Evolutionary conservation across 1,139 yeast genomes (phyloP), one percentile per base, ranked within the genome.

Genomic region (Lodderomyces beijingensis): DNA sequence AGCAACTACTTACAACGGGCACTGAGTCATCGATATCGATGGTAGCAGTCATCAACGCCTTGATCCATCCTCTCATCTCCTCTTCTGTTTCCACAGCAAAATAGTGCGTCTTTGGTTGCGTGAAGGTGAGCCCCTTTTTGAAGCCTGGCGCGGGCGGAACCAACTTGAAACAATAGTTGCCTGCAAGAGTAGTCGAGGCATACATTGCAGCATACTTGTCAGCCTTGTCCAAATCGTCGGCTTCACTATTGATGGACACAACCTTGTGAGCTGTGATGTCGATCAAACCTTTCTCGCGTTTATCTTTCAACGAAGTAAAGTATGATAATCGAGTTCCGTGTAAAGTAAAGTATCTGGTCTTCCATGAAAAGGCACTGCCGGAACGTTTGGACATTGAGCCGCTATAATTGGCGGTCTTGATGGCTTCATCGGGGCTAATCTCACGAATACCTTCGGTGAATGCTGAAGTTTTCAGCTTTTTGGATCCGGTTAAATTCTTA

Each of bases 141-240:
- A 91, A 85, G 0, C 99, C 99, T 0, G 98, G 98, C 1, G 95
- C 96, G 1, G 99, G 99, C 4, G 99, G 99, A 2, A 89, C 79
- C 11, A 91, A 57, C 56, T 91, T 91, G 65, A 91, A 91, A 51
- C 96, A 88, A 53, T 78, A 86, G 29, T 95, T 70, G 12, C 97
- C 97, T 34, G 85, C 84, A 10, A 96, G 96, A 3, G 95, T 84
- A 22, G 93, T 79, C 1, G 96, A 91, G 1, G 97, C 96, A 59
- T 85, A 85, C 35, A 89, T 62, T 0, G 96, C 85, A 28, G 88
- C 79, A 40, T 85, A 69, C 50, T 83, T 76, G 55, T 88, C 96
- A 35, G 78, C 80, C 36, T 69, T 70, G 35, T 80, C 85, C 32
- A 77, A 75, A 38, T 59, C 67, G 1, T 82, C 80, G 2, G 93